Base-by-base conservation (phyloP, 352 stramenopile genomes). In the Globisporangium echinulatum region DNA sequence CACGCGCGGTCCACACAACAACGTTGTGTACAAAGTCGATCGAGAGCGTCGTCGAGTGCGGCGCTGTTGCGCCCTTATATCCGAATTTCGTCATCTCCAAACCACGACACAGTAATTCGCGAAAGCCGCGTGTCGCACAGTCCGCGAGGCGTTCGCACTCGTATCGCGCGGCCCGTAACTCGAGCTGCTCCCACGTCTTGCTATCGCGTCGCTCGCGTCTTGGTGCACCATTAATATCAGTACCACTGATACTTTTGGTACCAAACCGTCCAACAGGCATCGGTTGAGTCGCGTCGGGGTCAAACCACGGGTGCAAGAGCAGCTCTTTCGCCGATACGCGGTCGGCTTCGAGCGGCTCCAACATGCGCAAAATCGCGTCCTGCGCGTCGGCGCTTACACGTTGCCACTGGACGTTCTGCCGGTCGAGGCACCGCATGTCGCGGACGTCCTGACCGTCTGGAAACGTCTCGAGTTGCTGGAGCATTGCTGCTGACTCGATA, bases 361-460 rank as follows among this genome's bases (percentile, higher is more conserved):
- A 68, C 74, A 93, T 89, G 33, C 74, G 65, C 8, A 86, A 53
- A 9, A 93, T 62, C 10, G 75, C 75, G 17, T 91, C 77, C 67
- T 93, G 79, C 15, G 76, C 83, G 39, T 77, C 49, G 0, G 62
- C 63, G 19, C 69, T 88, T 19, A 91, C 72, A 3, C 62, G 61
- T 14, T 64, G 74, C 83, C 83, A 90, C 54, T 85, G 75, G 1
- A 72, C 58, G 38, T 87, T 91, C 17, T 73, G 72, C 4, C 46
- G 67, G 52, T 69, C 73, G 17, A 93, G 61, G 47, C 83, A 93
- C 57, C 81, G 89, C 83, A 93, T 91, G 68, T 93, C 81, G 10
- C 81, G 81, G 25, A 90, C 72, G 59, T 93, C 83, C 0, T 84
- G 64, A n/a, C 68, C 74, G 37, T 71, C 66, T 0, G 79, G 69